phyloP scores from a whole-genome alignment of 441 rosid genomes.

The Dalechampia spathulata region DNA sequence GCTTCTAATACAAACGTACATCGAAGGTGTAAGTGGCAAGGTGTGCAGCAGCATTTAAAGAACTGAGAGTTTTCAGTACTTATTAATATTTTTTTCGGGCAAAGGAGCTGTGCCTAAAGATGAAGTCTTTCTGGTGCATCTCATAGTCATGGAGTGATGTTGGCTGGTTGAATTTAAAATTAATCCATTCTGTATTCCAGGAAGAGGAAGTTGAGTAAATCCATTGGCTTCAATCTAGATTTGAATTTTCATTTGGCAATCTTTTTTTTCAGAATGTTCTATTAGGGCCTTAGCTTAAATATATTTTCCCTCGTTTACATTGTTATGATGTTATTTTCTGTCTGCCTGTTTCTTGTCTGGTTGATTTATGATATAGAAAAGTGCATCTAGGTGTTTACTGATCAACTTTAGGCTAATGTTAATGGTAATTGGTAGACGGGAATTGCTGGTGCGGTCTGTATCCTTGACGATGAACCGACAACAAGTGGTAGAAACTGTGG shows the following conservation, averaged over 20 bases:
- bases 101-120: neutral
- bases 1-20: neutral
- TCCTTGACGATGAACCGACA: constrained; percentile 97
- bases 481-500: constrained; percentile 91
- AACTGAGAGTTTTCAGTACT: neutral
- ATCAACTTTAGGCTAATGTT: constrained; percentile 6
- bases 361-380: constrained; percentile 5
- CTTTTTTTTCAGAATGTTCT: neutral
- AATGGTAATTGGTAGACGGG: constrained; percentile 64
- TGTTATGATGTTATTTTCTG: neutral
- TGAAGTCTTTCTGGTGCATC: neutral
- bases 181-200: neutral
- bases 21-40: neutral
- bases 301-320: neutral
- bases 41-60: neutral
- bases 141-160: neutral
- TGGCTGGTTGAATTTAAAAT: neutral
- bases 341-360: neutral
- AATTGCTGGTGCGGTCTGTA: constrained; percentile 75
- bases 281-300: neutral
- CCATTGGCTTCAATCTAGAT: neutral
- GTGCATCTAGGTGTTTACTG: neutral
- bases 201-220: neutral
- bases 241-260: neutral
- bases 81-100: too few relatives aligned